These are phyloP conservation scores for Calonectria crousiana DNA, from an alignment of 2,329 filamentous ascomycete species.

Conservation along the genomic window DNA sequence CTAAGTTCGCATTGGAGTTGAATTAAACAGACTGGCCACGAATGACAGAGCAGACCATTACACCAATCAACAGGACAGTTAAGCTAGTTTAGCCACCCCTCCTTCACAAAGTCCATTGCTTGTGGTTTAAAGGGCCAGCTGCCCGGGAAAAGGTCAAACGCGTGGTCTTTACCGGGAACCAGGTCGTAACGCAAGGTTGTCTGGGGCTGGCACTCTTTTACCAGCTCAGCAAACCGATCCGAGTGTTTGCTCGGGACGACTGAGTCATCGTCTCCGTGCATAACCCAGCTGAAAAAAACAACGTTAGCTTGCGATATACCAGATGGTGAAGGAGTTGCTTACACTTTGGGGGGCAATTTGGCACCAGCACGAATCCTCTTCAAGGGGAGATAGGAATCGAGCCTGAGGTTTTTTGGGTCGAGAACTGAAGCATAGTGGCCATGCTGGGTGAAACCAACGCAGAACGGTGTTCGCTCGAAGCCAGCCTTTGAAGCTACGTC, in stretches of 20 bases:
- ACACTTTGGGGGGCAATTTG: constrained; percentile 33
- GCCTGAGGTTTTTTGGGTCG: constrained; percentile 26
- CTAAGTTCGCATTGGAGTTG: neutral
- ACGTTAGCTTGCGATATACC: neutral
- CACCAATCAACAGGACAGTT: neutral
- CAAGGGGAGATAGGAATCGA: constrained; percentile 25
- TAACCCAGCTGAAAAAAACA: constrained; percentile 23
- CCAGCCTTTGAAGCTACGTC: constrained; percentile 16
- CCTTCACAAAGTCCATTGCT: constrained; percentile 31
- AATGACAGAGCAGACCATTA: neutral
- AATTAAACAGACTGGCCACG: neutral
- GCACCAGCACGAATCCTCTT: constrained; percentile 30
- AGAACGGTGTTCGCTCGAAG: constrained; percentile 24
- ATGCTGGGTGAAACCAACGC: constrained; percentile 26
- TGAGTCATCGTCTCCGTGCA: constrained; percentile 37
- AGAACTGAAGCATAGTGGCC: constrained; percentile 30
- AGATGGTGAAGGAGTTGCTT: neutral
- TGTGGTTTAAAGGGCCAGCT: constrained; percentile 31
- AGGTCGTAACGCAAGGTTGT: constrained; percentile 31
- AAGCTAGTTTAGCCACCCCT: constrained; percentile 31
- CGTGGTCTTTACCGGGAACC: constrained; percentile 35
- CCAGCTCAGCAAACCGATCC: constrained; percentile 20
- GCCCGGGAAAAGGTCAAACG: constrained; percentile 34
- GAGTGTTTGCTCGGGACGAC: constrained; percentile 22
- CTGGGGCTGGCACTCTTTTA: constrained; percentile 18